phyloP scores from a whole-genome alignment of 1,139 yeast species.

The Debaryomyces robertsiae region DNA sequence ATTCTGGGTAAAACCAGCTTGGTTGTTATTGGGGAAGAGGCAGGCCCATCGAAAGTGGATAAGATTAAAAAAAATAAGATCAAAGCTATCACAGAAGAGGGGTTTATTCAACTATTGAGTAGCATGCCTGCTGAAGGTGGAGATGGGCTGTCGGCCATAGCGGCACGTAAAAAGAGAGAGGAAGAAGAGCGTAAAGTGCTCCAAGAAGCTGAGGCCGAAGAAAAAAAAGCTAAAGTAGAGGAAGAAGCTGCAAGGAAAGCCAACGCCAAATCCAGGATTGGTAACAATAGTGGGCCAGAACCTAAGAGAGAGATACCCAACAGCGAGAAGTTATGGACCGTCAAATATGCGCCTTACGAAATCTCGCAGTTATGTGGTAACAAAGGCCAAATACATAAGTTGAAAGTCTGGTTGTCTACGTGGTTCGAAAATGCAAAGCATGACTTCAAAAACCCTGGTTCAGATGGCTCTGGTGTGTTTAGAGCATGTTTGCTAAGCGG shows the following conservation, averaged over 20 bases:
- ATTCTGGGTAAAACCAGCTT: slow-evolving; percentile 84
- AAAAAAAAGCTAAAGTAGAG: slow-evolving; percentile 20
- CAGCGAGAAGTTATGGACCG: slow-evolving; percentile 82
- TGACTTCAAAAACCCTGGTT: slow-evolving; percentile 59
- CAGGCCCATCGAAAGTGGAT: slow-evolving; percentile 93
- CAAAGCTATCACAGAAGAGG: slow-evolving; percentile 85
- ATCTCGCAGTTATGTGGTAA: slow-evolving; percentile 87
- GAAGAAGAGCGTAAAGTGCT: slow-evolving; percentile 60
- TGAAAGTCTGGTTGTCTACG: slow-evolving; percentile 71
- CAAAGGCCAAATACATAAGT: slow-evolving; percentile 67
- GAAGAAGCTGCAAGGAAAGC: slow-evolving; percentile 42
- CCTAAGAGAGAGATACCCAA: slow-evolving; percentile 35
- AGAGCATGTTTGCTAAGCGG: slow-evolving; percentile 87
- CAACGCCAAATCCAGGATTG: slow-evolving; percentile 15
- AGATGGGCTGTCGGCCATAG: slow-evolving; percentile 70
- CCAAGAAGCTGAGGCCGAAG: slow-evolving; percentile 51
- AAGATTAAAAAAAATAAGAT: slow-evolving; percentile 72
- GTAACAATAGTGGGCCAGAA: slow-evolving; percentile 4
- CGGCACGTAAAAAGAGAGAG: slow-evolving; percentile 68
- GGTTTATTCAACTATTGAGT: slow-evolving; percentile 70
- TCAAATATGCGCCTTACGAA: slow-evolving; percentile 83
- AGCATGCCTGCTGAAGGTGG: slow-evolving; percentile 96
- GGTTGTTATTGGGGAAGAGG: slow-evolving; percentile 92
- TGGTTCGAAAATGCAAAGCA: slow-evolving; percentile 66
- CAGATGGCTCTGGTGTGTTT: slow-evolving; percentile 62